Evolutionary conservation across 371 early-diverging fungal genomes (phyloP), one percentile per base, ranked within the genome.

Genomic region (Chytridiales sp.): DNA sequence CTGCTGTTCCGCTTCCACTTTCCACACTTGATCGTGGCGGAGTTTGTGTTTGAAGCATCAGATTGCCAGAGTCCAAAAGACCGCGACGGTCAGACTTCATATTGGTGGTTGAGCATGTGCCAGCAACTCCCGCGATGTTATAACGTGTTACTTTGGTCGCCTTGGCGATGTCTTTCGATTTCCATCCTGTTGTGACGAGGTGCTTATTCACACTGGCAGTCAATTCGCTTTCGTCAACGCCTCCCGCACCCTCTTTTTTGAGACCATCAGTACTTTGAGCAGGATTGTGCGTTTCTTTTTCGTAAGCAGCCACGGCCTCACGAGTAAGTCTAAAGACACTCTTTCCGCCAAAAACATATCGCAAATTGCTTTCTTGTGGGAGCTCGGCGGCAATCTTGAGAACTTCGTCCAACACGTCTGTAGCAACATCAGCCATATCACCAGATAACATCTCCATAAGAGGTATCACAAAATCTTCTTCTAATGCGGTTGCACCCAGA

Each of bases 401-500:
- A 4, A 84, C 81, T 31, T 81, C 81, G 50, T 90, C 89, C 47
- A 92, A 56, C 1, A 89, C 87, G 9, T 75, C 74, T 3, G 88
- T 64, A 0, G 90, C 89, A 24, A 84, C 81, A 22, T 83, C 83
- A 0, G 84, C 84, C 57, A 80, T 83, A 4, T 83, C 81, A 0
- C 88, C 81, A 3, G 83, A 80, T 21, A 92, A 72, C 6, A 89
- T 59, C 21, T 78, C 80, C 19, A 90, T 58, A 44, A 85, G 43
- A 4, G 86, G 85, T 41, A 69, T 44, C 19, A 85, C 72, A 36
- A 85, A 32, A 71, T 66, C 44, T 8, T 80, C 72, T 11, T 82
- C 83, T 26, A 81, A n/a, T n/a, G n/a, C n/a, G n/a, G n/a, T n/a
- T n/a, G n/a, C n/a, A n/a, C n/a, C n/a, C n/a, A n/a, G n/a, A n/a